Conservation (phyloP, 352 stramenopile genomes). For the Phytophthora quininea region DNA sequence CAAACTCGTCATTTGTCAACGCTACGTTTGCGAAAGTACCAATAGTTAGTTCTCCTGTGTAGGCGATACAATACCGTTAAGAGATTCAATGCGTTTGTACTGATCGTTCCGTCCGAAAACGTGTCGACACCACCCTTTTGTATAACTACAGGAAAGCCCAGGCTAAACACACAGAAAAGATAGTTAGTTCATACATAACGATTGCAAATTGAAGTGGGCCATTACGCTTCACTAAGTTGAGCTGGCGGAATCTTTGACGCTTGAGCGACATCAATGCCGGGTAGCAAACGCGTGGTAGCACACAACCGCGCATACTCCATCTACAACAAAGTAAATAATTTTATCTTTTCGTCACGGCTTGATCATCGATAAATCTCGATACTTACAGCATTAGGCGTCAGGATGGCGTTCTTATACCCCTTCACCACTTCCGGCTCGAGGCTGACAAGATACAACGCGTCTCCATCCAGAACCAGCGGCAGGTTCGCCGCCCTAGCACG, state of each 20-base stretch:
- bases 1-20: conserved; percentile 65
- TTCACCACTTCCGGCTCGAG: conserved; percentile 65
- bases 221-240: conserved; percentile 65
- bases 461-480: conserved; percentile 95
- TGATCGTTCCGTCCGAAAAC: conserved; percentile 76
- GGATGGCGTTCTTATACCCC: conserved; percentile 77
- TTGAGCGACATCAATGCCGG: conserved; percentile 49
- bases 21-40: conserved; percentile 28
- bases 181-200: not conserved
- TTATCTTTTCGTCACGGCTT: too few species aligned
- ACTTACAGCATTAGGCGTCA: conserved; percentile 94
- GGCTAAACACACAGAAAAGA: conserved; percentile 28
- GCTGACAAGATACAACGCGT: conserved; percentile 92
- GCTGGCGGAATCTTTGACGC: conserved; percentile 56
- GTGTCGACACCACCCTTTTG: conserved; percentile 85
- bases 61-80: not conserved
- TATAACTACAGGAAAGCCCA: conserved; percentile 84
- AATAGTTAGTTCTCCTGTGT: conserved; percentile 4
- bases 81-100: conserved; percentile 34
- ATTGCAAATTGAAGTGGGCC: not conserved
- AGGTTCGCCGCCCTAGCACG: conserved; percentile 71
- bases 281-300: conserved; percentile 46
- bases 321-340: conserved; percentile 29
- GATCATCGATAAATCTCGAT: not conserved
- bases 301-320: conserved; percentile 89